phyloP scores from a whole-genome alignment of 129 eudicot species.

The Pseudognaphalium luteoalbum region DNA sequence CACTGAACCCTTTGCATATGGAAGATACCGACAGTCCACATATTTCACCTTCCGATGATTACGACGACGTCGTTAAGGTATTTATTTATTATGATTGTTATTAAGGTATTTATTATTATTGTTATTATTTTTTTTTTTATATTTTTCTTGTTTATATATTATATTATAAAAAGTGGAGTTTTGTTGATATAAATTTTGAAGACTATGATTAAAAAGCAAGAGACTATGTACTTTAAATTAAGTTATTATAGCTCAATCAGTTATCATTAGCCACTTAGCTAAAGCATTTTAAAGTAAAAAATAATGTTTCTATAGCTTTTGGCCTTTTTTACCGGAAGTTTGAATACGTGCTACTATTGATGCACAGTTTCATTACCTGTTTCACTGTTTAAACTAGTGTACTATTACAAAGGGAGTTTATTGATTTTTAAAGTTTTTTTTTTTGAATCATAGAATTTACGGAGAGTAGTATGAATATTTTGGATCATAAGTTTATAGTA shows the following conservation, averaged over 20 bases:
- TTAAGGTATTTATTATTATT: too few species aligned
- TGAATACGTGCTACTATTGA: constrained; percentile 6
- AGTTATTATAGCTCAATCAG: not conserved
- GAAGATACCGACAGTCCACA: constrained; percentile 79
- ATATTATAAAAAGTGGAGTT: too few species aligned
- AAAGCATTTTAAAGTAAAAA: not conserved
- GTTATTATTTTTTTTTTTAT: not conserved
- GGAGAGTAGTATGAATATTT: too few species aligned
- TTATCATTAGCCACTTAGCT: not conserved
- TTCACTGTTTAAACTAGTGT: constrained; percentile 1
- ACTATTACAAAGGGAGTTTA: not conserved
- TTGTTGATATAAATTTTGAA: too few species aligned
- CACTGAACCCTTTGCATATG: constrained; percentile 65
- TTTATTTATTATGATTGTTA: too few species aligned
- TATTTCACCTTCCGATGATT: constrained; percentile 78
- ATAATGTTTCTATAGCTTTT: not conserved
- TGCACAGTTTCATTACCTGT: not conserved
- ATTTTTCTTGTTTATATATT: not conserved
- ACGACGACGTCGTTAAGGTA: constrained; percentile 90
- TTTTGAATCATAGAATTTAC: too few species aligned
- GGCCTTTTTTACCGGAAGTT: not conserved
- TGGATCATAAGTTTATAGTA: too few species aligned
- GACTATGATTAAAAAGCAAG: not conserved
- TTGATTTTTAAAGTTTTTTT: not conserved
- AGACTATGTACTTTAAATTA: not conserved